Percentiles rank a stretch among this genome's conserved stretches.
Conservation (phyloP, 2,329 filamentous ascomycete genomes). For the Ophiostoma triangulosporum region DNA sequence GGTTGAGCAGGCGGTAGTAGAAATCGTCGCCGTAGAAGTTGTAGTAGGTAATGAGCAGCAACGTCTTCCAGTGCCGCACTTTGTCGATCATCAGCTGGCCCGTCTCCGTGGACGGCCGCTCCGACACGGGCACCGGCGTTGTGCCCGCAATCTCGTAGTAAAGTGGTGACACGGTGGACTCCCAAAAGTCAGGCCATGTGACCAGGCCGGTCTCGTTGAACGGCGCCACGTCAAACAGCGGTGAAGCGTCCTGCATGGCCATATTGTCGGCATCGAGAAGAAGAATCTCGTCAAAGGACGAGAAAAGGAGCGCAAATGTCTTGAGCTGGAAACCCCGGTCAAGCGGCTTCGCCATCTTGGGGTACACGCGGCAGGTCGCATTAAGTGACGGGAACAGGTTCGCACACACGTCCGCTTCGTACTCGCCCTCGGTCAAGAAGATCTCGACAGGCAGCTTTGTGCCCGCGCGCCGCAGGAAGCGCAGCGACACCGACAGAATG, state of each 20-base stretch:
- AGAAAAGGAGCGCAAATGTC: conserved; percentile 42
- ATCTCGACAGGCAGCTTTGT: conserved; percentile 33
- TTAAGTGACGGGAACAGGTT: conserved; percentile 18
- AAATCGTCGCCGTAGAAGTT: conserved; percentile 38
- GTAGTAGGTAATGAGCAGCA: conserved; percentile 39
- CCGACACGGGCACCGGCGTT: conserved; percentile 18
- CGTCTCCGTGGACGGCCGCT: conserved; percentile 29
- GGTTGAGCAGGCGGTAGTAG: conserved; percentile 36
- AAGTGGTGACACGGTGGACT: conserved; percentile 25
- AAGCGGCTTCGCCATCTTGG: conserved; percentile 12
- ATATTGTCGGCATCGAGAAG: conserved; percentile 46
- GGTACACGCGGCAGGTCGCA: conserved; percentile 21
- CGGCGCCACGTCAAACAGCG: conserved; percentile 34
- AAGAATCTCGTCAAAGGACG: conserved; percentile 43
- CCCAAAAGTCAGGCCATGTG: conserved; percentile 44
- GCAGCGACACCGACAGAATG: conserved; percentile 33
- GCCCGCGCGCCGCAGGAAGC: conserved; percentile 36
- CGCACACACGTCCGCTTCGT: conserved; percentile 21
- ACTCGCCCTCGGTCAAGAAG: conserved; percentile 21
- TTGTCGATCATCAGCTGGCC: conserved; percentile 36
- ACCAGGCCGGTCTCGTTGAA: conserved; percentile 39
- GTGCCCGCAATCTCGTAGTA: conserved; percentile 31
- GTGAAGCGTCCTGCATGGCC: conserved; percentile 24
- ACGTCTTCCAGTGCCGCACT: conserved; percentile 28
- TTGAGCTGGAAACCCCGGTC: conserved; percentile 41